These are phyloP conservation scores for Lavandula angustifolia DNA, from an alignment of 257 asterid genomes.

Conservation along the genomic window DNA sequence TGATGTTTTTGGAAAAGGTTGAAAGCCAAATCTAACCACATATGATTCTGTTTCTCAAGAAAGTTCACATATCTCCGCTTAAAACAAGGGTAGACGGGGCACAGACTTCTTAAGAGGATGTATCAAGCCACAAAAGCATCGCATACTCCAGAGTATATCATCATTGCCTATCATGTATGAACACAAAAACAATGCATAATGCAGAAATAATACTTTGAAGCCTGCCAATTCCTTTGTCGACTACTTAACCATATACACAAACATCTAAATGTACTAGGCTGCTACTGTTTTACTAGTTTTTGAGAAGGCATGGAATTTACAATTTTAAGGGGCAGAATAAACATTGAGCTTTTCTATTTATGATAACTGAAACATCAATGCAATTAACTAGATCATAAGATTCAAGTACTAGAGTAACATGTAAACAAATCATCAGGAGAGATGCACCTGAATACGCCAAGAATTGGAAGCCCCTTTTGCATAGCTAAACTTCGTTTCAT, in stretches of 20 bases:
- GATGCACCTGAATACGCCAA: conserved; percentile 76
- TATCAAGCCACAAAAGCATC: too few relatives aligned
- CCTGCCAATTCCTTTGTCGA: background rate
- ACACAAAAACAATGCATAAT: background rate
- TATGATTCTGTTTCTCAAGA: background rate
- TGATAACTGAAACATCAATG: background rate
- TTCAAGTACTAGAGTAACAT: background rate
- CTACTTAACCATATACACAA: background rate
- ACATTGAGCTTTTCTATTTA: background rate
- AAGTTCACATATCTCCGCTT: background rate
- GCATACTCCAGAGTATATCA: background rate
- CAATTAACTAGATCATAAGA: background rate
- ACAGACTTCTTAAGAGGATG: background rate
- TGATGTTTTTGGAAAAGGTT: background rate
- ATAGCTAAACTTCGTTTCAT: conserved; percentile 84
- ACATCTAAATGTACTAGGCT: background rate
- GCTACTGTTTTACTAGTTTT: background rate
- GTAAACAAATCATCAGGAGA: background rate
- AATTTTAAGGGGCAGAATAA: background rate
- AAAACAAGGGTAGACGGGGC: too few relatives aligned
- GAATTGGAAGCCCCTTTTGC: conserved; percentile 80
- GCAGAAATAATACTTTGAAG: background rate
- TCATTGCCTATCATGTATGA: background rate
- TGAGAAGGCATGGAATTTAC: background rate
- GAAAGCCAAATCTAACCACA: background rate